Percentiles rank a stretch among this genome's conserved stretches.
Evolutionary conservation across 2,329 filamentous ascomycete species (phyloP).

Genomic region (Claviceps citrina): DNA sequence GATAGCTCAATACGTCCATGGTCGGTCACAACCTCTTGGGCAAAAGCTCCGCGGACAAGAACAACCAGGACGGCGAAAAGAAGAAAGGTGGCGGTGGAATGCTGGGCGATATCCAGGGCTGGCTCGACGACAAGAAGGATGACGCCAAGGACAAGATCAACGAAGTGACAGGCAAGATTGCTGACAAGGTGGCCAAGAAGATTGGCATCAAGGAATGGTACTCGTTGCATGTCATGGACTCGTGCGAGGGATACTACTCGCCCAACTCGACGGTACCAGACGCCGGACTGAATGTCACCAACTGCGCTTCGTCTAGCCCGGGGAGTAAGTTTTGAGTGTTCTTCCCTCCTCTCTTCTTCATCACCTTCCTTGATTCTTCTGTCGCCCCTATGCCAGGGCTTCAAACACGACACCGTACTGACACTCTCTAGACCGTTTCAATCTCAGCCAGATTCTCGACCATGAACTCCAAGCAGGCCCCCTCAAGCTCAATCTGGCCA

Average conservation of each 20-base stretch:
- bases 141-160: slow-evolving; percentile 24
- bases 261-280: slow-evolving; percentile 25
- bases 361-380: background rate
- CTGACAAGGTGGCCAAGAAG: slow-evolving; percentile 25
- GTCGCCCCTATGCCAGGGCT: background rate
- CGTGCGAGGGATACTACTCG: slow-evolving; percentile 30
- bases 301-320: slow-evolving; percentile 21
- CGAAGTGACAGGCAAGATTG: slow-evolving; percentile 23
- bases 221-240: slow-evolving; percentile 32
- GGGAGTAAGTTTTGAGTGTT: slow-evolving; percentile 1
- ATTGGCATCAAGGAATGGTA: slow-evolving; percentile 37
- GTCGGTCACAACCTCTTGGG: slow-evolving; percentile 21
- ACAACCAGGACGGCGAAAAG: slow-evolving; percentile 12
- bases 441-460: slow-evolving; percentile 32
- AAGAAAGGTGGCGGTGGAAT: slow-evolving; percentile 14
- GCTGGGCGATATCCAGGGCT: slow-evolving; percentile 17
- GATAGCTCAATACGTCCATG: slow-evolving; percentile 24
- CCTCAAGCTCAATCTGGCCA: slow-evolving; percentile 27
- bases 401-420: background rate
- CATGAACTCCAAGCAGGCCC: slow-evolving; percentile 30
- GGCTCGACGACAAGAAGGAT: slow-evolving; percentile 17
- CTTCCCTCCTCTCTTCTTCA: background rate
- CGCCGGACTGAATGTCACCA: slow-evolving; percentile 26
- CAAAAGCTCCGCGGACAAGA: slow-evolving; percentile 12
- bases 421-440: slow-evolving; percentile 21